Evolutionary conservation across 352 stramenopile genomes (phyloP).

Genomic region (Pythium dissotocum): DNA sequence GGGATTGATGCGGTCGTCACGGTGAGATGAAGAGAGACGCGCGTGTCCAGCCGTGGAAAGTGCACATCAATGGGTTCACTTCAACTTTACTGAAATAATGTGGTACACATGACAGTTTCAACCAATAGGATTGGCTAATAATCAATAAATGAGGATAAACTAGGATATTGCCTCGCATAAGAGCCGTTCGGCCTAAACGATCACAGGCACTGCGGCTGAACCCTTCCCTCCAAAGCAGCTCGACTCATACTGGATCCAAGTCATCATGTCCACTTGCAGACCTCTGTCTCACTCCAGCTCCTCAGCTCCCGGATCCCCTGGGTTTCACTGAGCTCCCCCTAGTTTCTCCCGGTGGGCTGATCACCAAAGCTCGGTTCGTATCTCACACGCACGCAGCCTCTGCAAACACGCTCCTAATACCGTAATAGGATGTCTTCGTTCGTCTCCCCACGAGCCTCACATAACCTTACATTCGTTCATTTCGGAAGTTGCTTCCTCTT

Average conservation of each 20-base stretch:
- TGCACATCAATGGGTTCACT: neutral
- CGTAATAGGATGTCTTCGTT: too few relatives aligned
- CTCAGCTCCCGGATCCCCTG: too few relatives aligned
- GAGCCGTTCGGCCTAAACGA: neutral
- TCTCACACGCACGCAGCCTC: too few relatives aligned
- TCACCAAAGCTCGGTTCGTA: too few relatives aligned
- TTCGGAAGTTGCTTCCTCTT: neutral
- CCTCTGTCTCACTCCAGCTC: too few relatives aligned
- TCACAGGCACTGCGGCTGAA: neutral
- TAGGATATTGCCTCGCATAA: neutral
- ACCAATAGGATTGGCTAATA: neutral
- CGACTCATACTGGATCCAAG: neutral
- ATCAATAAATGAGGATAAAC: neutral
- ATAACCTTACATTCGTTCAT: neutral
- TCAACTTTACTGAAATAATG: neutral
- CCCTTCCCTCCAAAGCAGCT: neutral
- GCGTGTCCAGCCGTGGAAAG: conserved; percentile 1
- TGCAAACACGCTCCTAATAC: too few relatives aligned
- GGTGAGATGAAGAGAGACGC: neutral
- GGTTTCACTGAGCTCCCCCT: too few relatives aligned
- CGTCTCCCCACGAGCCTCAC: too few relatives aligned
- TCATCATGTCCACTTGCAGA: neutral
- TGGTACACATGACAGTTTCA: neutral
- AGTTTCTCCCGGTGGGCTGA: too few relatives aligned
- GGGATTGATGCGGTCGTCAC: neutral